Percentiles rank a stretch among this genome's conserved stretches.
phyloP scores from a whole-genome alignment of 148 eudicot species.

The Vaccinium macrocarpon region DNA sequence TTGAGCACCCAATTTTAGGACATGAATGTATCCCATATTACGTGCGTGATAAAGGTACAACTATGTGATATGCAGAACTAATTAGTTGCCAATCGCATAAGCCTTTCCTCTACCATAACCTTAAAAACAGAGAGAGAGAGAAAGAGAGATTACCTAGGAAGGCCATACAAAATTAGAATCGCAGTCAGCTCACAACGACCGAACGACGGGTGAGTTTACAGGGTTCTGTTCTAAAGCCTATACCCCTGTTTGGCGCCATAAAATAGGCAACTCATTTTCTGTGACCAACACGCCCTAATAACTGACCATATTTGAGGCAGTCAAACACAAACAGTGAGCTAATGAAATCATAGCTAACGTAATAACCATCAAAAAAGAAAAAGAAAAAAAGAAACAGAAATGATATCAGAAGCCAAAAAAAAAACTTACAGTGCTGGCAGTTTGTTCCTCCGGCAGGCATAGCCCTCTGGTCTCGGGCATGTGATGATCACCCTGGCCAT shows the following conservation, averaged over 20 bases:
- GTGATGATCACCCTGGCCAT: slow-evolving; percentile 85
- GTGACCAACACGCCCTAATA: slow-evolving; percentile 37
- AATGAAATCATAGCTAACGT: not conserved
- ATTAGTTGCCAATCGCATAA: too few relatives aligned
- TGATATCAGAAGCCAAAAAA: not conserved
- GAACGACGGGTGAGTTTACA: slow-evolving; percentile 59
- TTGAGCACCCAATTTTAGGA: not conserved
- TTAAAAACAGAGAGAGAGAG: not conserved
- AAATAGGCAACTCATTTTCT: too few relatives aligned
- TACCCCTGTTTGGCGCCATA: slow-evolving; percentile 48
- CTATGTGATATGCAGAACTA: too few relatives aligned
- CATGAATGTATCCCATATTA: not conserved
- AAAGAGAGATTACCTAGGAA: slow-evolving; percentile 61
- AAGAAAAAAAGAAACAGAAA: not conserved
- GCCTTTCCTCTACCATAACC: not conserved
- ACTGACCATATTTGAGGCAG: slow-evolving; percentile 33
- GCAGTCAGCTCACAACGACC: slow-evolving; percentile 95
- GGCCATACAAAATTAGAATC: slow-evolving; percentile 80
- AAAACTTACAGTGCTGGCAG: slow-evolving; percentile 57
- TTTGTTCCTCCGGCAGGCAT: slow-evolving; percentile 96
- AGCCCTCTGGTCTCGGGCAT: slow-evolving; percentile 99
- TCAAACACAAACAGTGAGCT: not conserved
- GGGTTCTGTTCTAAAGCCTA: slow-evolving; percentile 84
- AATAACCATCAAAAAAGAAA: not conserved
- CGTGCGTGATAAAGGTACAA: not conserved